Evolutionary conservation across 306 rosid genomes (phyloP).

Genomic region (Cicer cuneatum): DNA sequence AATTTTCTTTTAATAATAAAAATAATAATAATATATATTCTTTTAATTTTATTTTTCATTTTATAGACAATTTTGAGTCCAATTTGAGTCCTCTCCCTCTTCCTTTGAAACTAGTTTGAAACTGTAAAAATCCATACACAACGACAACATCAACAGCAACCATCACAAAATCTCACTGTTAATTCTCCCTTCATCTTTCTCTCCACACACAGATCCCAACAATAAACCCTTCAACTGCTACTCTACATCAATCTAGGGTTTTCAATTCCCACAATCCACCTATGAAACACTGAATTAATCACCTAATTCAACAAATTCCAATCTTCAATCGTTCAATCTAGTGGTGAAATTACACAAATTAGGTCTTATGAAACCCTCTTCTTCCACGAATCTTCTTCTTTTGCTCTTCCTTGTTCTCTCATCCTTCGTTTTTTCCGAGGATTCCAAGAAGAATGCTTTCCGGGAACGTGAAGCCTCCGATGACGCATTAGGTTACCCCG

Average conservation of each 20-base stretch:
- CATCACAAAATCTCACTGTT: background rate
- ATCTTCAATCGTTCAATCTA: conserved; percentile 13
- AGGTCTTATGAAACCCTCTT: conserved; percentile 66
- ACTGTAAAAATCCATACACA: background rate
- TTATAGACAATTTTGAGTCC: background rate
- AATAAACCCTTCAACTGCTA: conserved; percentile 39
- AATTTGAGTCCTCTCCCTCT: background rate
- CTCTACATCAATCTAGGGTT: conserved; percentile 47
- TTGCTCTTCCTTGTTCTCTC: conserved; percentile 51
- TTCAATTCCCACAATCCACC: background rate
- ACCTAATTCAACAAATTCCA: background rate
- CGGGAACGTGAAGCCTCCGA: conserved; percentile 94
- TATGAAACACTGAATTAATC: conserved; percentile 1
- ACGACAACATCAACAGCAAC: background rate
- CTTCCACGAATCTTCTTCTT: conserved; percentile 43
- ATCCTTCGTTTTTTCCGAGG: conserved; percentile 57
- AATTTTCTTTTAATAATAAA: too few relatives aligned
- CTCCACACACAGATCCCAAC: background rate
- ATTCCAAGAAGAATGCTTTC: conserved; percentile 63
- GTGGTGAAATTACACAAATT: background rate
- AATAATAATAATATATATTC: too few relatives aligned
- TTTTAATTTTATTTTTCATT: too few relatives aligned
- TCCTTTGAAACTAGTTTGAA: background rate
- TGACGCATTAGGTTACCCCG: conserved; percentile 77
- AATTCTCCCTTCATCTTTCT: conserved; percentile 7